Evolutionary conservation across 306 rosid genomes (phyloP).

Genomic region (Cicer arietinum): DNA sequence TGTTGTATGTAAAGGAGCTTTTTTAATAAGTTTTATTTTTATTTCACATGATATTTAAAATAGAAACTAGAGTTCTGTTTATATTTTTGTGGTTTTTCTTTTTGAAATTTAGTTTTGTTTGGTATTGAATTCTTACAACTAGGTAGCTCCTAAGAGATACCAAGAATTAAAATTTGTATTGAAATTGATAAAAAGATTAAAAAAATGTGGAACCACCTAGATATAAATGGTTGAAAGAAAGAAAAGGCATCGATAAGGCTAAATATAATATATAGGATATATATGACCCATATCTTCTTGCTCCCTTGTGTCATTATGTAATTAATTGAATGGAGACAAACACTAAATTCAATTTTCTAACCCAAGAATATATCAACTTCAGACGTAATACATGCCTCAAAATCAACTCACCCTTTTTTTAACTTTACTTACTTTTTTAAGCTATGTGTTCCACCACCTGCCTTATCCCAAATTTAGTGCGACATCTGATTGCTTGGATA

Average conservation of each 20-base stretch:
- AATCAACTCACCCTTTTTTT: constrained; percentile 33
- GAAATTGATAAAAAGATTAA: too few relatives aligned
- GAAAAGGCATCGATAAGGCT: constrained; percentile 1
- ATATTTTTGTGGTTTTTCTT: not conserved
- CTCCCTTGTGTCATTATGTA: constrained; percentile 24
- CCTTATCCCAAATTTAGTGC: constrained; percentile 23
- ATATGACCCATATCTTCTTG: constrained; percentile 39
- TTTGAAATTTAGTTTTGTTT: not conserved
- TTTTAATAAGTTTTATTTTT: not conserved
- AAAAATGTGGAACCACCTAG: not conserved
- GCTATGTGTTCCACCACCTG: constrained; percentile 17
- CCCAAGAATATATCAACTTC: constrained; percentile 3
- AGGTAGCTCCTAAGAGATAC: not conserved
- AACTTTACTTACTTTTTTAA: constrained; percentile 23
- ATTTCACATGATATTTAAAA: not conserved
- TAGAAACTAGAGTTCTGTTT: not conserved
- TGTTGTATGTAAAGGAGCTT: not conserved
- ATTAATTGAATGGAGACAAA: constrained; percentile 38
- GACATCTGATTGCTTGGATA: constrained; percentile 17
- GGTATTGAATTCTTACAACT: not conserved
- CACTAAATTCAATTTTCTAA: constrained; percentile 42
- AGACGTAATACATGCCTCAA: constrained; percentile 26
- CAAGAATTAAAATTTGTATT: not conserved
- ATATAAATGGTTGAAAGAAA: constrained; percentile 22
- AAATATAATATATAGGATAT: constrained; percentile 21